Percentiles rank a stretch among this genome's conserved stretches.
Conservation (phyloP, 345 rosid species). For the Citrus trifoliata region DNA sequence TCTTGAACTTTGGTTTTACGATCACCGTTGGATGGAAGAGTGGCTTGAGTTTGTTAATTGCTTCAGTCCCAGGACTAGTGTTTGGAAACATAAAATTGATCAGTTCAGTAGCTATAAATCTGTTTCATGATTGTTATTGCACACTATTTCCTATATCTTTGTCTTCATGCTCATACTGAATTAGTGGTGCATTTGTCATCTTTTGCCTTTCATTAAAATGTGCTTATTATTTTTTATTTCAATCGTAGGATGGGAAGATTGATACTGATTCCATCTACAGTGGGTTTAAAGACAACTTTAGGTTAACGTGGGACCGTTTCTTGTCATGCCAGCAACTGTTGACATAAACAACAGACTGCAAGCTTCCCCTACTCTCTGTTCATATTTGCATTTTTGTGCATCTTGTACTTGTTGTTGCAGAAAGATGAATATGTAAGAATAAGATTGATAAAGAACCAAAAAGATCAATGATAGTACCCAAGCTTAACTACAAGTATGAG, state of each 20-base stretch:
- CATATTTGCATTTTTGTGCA: not conserved
- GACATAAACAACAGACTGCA: not conserved
- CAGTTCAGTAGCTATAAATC: not conserved
- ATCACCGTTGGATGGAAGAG: not conserved
- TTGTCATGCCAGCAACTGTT: not conserved
- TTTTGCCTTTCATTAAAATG: not conserved
- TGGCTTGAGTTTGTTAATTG: not conserved
- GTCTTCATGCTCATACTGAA: not conserved
- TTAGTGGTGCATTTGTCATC: no score
- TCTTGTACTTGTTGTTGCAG: not conserved
- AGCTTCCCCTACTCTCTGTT: not conserved
- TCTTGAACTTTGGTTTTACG: not conserved
- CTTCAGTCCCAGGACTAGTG: no score
- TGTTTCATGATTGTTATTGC: not conserved
- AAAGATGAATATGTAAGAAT: not conserved
- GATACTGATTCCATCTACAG: constrained; percentile 6
- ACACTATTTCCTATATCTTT: no score
- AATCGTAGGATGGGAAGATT: constrained; percentile 22
- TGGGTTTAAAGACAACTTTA: constrained; percentile 31
- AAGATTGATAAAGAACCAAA: no score
- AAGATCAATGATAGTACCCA: no score
- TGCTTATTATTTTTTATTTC: not conserved
- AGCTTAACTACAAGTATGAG: no score
- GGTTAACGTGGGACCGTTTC: constrained; percentile 38
- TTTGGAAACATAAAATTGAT: no score